Base-by-base conservation (phyloP, 352 stramenopile genomes). In the Aphanomyces cochlioides region DNA sequence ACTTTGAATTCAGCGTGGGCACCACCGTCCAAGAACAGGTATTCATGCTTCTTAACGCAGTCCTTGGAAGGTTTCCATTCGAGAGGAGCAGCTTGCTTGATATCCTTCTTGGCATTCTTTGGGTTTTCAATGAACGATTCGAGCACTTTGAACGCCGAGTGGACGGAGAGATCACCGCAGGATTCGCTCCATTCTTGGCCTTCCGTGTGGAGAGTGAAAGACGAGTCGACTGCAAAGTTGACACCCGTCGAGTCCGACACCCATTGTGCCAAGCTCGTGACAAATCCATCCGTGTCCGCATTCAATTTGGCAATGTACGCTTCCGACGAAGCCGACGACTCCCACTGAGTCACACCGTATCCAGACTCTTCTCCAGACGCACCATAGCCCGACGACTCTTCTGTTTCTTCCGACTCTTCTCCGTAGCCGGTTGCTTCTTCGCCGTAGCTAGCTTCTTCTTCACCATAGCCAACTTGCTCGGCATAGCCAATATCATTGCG, bases 121-220 rank as follows among this genome's bases (percentile, higher is more conserved):
- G 61, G 61, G 12, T 54, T 12, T 19, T 69, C 61, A 38, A 69
- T 43, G 40, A 69, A 69, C 5, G 36, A 54, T 4, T 69, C 17
- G 8, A 69, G 48, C 21, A 69, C 61, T 17, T 57, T 47, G 61
- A 69, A 69, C 45, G 61, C 61, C 21, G 36, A 47, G 28, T 69
- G 61, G 28, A 50, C 61, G 13, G 61, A 69, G 19, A 69, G 61
- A 37, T 69, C 61, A 5, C 61, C 61, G 36, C 61, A 69, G 5
- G 61, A 60, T 37, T 69, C 61, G 36, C 61, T 69, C 61, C 61
- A 69, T 19, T 69, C 61, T 36, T 12, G 13, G 48, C 61, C 61
- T n/a, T 69, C 61, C 21, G 61, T 69, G 61, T 50, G 61, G 10
- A 69, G 10, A 7, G 61, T 56, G 40, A 69, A 69, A 1, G 61